phyloP scores from a whole-genome alignment of 1,139 yeast species.

The Yamadazyma dendronema region DNA sequence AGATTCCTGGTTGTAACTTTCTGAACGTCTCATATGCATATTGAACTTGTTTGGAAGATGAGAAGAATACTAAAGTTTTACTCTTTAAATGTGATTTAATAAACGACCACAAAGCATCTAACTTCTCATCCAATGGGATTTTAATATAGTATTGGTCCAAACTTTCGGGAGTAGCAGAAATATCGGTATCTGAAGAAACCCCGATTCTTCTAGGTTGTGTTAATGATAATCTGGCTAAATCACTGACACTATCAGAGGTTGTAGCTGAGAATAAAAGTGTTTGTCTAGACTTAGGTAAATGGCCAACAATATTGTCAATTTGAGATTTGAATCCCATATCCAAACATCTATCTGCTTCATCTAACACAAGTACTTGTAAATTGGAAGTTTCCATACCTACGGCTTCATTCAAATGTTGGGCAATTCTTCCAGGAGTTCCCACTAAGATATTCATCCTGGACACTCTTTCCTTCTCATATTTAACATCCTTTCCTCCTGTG shows the following conservation, averaged over 20 bases:
- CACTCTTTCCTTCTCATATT: conserved; percentile 82
- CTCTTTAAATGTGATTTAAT: conserved; percentile 82
- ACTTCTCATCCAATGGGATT: conserved; percentile 72
- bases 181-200: conserved; percentile 48
- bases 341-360: conserved; percentile 93
- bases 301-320: conserved; percentile 79
- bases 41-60: conserved; percentile 94
- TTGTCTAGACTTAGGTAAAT: conserved; percentile 83
- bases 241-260: conserved; percentile 82
- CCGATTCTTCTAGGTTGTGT: conserved; percentile 76
- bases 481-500: conserved; percentile 94
- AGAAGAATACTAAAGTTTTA: conserved; percentile 83
- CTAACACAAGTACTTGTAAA: conserved; percentile 79
- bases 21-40: conserved; percentile 89
- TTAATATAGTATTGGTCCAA: conserved; percentile 80
- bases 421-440: conserved; percentile 93
- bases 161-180: conserved; percentile 74
- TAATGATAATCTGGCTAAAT: conserved; percentile 84
- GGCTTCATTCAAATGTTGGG: conserved; percentile 94
- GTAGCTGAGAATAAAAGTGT: conserved; percentile 91
- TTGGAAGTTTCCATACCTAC: conserved; percentile 80
- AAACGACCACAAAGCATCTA: conserved; percentile 86
- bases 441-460: conserved; percentile 81
- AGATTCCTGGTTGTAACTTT: conserved; percentile 93
- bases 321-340: conserved; percentile 97